Evolutionary conservation across 768 basidiomycete genomes (phyloP).

Genomic region (Suillus luteus): DNA sequence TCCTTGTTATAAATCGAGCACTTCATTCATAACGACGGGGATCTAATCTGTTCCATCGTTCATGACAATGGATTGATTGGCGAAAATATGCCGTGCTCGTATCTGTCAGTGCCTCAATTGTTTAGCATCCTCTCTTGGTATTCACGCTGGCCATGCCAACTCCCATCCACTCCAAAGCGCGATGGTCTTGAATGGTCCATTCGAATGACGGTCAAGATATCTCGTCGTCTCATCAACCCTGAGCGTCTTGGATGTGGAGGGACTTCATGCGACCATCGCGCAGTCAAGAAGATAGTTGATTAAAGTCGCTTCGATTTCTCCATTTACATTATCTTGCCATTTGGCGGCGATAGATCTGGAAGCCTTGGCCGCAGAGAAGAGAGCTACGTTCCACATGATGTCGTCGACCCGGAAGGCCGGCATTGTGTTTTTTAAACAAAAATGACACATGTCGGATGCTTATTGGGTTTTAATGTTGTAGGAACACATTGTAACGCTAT

Average conservation of each 20-base stretch:
- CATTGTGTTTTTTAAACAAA: too few relatives aligned
- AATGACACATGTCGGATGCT: background rate
- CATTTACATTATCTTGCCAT: conserved; percentile 29
- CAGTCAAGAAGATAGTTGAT: conserved; percentile 67
- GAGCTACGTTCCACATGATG: conserved; percentile 41
- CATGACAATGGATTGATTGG: conserved; percentile 25
- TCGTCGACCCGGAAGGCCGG: conserved; percentile 29
- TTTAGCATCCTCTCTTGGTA: conserved; percentile 51
- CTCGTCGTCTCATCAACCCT: conserved; percentile 60
- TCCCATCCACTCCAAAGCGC: conserved; percentile 71
- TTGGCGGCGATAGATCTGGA: conserved; percentile 39
- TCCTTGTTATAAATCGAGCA: conserved; percentile 40
- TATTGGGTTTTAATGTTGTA: background rate
- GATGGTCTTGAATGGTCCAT: conserved; percentile 67
- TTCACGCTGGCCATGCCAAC: conserved; percentile 52
- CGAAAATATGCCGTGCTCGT: conserved; percentile 16
- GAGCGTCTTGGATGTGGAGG: conserved; percentile 57
- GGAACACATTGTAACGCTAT: background rate
- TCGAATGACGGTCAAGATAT: conserved; percentile 70
- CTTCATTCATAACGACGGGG: conserved; percentile 62
- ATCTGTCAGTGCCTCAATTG: conserved; percentile 75
- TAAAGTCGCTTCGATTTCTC: conserved; percentile 47
- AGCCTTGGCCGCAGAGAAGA: conserved; percentile 37
- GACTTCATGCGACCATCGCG: background rate
- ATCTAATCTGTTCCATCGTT: conserved; percentile 62